These are phyloP conservation scores for Geotrichum citri-aurantii DNA, from an alignment of 1,139 yeast species.

Conservation along the genomic window DNA sequence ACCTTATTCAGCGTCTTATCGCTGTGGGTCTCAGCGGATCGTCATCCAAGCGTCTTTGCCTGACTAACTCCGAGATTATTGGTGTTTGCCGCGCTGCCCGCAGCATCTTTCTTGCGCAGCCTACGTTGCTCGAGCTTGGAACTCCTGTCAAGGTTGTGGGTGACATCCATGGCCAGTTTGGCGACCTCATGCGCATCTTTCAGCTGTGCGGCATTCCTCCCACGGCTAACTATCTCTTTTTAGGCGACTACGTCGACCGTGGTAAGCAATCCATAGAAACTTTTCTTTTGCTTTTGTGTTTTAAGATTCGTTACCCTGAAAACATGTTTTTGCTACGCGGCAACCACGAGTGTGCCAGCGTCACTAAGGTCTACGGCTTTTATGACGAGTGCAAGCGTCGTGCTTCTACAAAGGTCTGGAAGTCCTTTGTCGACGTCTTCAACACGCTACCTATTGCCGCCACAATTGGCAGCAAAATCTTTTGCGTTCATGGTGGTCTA, in stretches of 20 bases:
- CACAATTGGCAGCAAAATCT: constrained; percentile 73
- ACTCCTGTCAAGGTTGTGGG: constrained; percentile 87
- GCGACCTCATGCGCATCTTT: constrained; percentile 67
- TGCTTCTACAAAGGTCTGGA: constrained; percentile 64
- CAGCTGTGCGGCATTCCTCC: constrained; percentile 80
- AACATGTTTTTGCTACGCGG: constrained; percentile 80
- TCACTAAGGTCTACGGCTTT: constrained; percentile 79
- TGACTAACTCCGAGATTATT: constrained; percentile 52
- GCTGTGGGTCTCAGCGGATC: constrained; percentile 19
- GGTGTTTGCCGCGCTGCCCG: constrained; percentile 62
- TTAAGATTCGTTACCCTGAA: constrained; percentile 76
- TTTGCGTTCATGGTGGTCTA: constrained; percentile 56
- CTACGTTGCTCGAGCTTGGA: constrained; percentile 65
- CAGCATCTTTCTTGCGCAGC: constrained; percentile 67
- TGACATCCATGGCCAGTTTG: constrained; percentile 81
- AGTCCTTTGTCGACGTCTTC: constrained; percentile 70
- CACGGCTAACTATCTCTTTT: constrained; percentile 65
- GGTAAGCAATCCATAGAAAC: constrained; percentile 83
- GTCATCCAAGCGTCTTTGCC: constrained; percentile 28
- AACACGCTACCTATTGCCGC: constrained; percentile 86
- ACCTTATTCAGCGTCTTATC: constrained; percentile 25
- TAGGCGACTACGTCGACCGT: constrained; percentile 84
- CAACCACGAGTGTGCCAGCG: constrained; percentile 79
- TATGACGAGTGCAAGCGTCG: constrained; percentile 85
- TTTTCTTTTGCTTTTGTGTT: constrained; percentile 60